Evolutionary conservation across 2,329 filamentous ascomycete species (phyloP).

Genomic region (Podosphaera fusca): DNA sequence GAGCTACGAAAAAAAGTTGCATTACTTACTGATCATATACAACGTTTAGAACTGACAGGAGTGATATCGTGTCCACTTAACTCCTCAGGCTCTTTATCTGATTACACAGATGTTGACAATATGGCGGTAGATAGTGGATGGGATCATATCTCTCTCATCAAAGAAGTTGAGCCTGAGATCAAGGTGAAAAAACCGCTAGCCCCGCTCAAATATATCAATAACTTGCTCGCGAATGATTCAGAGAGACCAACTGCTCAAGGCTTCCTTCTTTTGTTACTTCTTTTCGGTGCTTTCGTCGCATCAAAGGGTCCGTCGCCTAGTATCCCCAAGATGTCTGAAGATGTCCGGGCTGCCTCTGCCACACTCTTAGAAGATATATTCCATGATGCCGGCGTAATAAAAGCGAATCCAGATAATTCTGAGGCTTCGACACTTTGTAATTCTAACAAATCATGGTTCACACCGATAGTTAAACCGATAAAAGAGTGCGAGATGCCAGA

Average conservation of each 20-base stretch:
- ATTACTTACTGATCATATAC: slow-evolving; percentile 50
- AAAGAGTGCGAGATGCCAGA: slow-evolving; percentile 23
- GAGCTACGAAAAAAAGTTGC: slow-evolving; percentile 83
- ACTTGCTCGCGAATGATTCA: slow-evolving; percentile 22
- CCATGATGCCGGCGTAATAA: slow-evolving; percentile 47
- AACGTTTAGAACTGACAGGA: slow-evolving; percentile 42
- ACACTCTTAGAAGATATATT: slow-evolving; percentile 59
- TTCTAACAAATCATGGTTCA: slow-evolving; percentile 26
- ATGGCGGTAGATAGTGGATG: slow-evolving; percentile 62
- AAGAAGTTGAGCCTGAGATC: slow-evolving; percentile 41
- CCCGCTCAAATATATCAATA: slow-evolving; percentile 29
- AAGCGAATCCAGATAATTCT: slow-evolving; percentile 20
- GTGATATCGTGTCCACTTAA: slow-evolving; percentile 26
- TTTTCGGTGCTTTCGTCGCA: slow-evolving; percentile 87
- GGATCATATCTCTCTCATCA: slow-evolving; percentile 62
- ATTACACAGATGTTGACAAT: slow-evolving; percentile 64
- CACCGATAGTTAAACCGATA: slow-evolving; percentile 18
- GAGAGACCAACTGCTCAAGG: slow-evolving; percentile 52
- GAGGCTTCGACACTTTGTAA: slow-evolving; percentile 25
- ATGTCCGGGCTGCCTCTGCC: slow-evolving; percentile 56
- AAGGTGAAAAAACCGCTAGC: slow-evolving; percentile 32
- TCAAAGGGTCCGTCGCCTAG: slow-evolving; percentile 57
- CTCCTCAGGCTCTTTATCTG: slow-evolving; percentile 36
- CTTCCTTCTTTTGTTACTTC: slow-evolving; percentile 80
- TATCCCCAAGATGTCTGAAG: slow-evolving; percentile 57